Conservation (phyloP, 75 land plant genomes). For the Cupressus sempervirens region DNA sequence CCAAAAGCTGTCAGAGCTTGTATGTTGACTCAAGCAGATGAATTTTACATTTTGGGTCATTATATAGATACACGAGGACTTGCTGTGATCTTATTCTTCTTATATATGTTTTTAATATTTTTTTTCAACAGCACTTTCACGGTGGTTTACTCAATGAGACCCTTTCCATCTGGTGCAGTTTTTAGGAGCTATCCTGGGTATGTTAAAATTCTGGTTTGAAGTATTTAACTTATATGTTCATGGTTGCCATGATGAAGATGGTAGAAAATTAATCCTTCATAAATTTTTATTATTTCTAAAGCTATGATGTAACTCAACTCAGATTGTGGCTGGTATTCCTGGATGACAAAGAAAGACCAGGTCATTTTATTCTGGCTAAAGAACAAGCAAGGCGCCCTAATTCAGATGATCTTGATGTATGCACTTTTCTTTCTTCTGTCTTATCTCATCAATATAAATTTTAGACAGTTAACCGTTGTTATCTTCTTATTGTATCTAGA, state of each 20-base stretch:
- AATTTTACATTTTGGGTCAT: neutral
- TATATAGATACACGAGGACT: neutral
- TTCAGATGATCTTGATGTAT: conserved; percentile 83
- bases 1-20: neutral
- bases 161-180: conserved; percentile 75
- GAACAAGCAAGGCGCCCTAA: conserved; percentile 67
- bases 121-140: conserved; percentile 71
- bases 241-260: neutral
- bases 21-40: neutral
- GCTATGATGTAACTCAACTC: neutral
- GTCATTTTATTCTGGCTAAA: conserved; percentile 69
- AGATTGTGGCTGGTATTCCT: conserved; percentile 90
- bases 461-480: neutral
- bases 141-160: conserved; percentile 79
- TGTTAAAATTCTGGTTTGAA: conserved; percentile 11
- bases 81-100: neutral
- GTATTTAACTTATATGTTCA: neutral
- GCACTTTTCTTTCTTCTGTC: conserved; percentile 9
- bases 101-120: neutral
- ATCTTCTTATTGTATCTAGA: neutral
- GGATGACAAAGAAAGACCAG: conserved; percentile 82
- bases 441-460: neutral
- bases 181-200: conserved; percentile 95
- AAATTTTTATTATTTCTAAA: neutral
- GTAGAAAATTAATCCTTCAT: neutral